Evolutionary conservation across 106 monocot species (phyloP).

Genomic region (Allium fistulosum): DNA sequence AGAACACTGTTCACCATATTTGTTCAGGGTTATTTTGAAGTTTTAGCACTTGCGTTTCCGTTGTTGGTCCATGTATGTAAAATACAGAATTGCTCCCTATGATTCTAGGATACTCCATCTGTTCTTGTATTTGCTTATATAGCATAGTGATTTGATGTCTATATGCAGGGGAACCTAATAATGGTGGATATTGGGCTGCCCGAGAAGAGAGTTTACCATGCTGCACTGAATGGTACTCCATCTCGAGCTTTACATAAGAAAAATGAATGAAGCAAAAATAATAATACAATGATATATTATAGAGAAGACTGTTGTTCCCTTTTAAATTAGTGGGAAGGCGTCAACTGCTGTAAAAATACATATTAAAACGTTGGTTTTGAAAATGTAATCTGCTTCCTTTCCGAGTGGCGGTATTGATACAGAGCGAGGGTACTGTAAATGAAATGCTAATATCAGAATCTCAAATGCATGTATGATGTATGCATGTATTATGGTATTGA

Average conservation of each 20-base stretch:
- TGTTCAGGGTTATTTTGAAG: neutral
- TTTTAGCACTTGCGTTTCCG: neutral
- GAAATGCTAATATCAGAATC: too few species aligned
- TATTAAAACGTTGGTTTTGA: conserved; percentile 9
- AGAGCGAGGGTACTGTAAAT: too few species aligned
- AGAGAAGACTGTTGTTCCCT: neutral
- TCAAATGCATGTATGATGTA: too few species aligned
- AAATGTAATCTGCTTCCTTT: neutral
- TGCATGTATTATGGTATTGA: too few species aligned
- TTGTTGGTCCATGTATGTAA: neutral
- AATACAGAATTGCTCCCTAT: neutral
- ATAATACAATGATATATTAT: conserved; percentile 4
- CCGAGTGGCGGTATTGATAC: too few species aligned
- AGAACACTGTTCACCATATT: too few species aligned
- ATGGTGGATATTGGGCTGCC: conserved; percentile 65
- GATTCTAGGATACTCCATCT: neutral
- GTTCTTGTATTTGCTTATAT: neutral
- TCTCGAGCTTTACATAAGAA: conserved; percentile 68
- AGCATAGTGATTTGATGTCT: neutral
- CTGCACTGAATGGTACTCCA: conserved; percentile 63
- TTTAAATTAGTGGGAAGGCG: neutral
- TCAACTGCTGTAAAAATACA: conserved; percentile 7
- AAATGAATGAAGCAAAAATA: conserved; percentile 51
- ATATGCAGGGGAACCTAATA: conserved; percentile 52
- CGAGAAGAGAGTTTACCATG: conserved; percentile 73